These are phyloP conservation scores for Trichoderma citrinoviride DNA, from an alignment of 2,329 filamentous ascomycete genomes.

Conservation along the genomic window DNA sequence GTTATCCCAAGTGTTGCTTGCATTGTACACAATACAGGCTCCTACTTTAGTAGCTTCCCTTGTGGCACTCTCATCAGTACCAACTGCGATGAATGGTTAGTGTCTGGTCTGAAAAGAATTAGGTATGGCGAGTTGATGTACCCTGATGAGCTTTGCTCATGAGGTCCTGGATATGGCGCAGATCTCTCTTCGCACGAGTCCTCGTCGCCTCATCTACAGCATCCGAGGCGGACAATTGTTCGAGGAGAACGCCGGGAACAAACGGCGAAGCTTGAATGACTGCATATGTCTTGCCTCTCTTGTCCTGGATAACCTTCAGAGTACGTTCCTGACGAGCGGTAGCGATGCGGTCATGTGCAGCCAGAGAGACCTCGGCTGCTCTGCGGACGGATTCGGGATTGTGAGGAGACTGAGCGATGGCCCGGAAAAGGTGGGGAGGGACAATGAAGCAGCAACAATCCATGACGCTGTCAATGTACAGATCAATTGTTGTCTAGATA, in stretches of 20 bases:
- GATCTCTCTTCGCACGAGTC: not conserved
- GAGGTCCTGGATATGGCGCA: not conserved
- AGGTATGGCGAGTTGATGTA: not conserved
- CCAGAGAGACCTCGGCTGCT: not conserved
- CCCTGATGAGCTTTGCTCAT: not conserved
- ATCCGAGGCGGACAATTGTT: not conserved
- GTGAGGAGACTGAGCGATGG: constrained; percentile 40
- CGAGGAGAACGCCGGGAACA: not conserved
- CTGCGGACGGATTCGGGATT: constrained; percentile 38
- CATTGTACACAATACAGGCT: constrained; percentile 40
- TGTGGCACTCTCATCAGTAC: not conserved
- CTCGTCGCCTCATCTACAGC: not conserved
- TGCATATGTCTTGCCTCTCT: not conserved
- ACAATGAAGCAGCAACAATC: constrained; percentile 40
- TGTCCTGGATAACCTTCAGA: not conserved
- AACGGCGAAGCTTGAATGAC: not conserved
- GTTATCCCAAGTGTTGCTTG: constrained; percentile 39
- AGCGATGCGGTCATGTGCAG: not conserved
- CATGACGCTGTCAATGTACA: constrained; percentile 19
- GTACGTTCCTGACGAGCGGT: not conserved
- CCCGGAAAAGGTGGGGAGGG: constrained; percentile 46
- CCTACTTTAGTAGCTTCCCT: not conserved
- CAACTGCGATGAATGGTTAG: not conserved
- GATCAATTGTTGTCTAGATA: too few relatives aligned
- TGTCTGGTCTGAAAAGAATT: not conserved